Base-by-base conservation (phyloP, 2,329 filamentous ascomycete genomes). In the Monosporascus sp. region DNA sequence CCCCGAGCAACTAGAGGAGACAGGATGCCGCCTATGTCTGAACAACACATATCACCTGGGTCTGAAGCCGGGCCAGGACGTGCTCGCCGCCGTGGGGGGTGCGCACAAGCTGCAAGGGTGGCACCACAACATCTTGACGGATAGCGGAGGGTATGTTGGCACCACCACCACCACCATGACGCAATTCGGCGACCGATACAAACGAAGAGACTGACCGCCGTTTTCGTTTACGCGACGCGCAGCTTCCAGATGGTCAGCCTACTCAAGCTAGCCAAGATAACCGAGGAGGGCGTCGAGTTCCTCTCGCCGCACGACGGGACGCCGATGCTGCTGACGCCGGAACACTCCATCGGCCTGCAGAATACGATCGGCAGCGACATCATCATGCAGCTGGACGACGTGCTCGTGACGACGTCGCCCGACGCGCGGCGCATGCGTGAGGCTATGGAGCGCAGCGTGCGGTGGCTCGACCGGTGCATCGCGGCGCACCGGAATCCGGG, bases 221-320 rank as follows among this genome's bases (percentile, higher is more conserved):
- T 44, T 22, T 42, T 27, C 27, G 8, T 27, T 11, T 11, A 27
- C 8, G 27, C 27, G 27, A 27, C 8, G 27, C 27, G 27, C 27
- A 96, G 93, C 55, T 99, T 99, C 71, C 94, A 99, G 71, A 99
- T 99, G 94, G 95, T 99, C 51, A 97, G 91, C 56, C 79, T 99
- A 36, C 82, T 99, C 49, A 89, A 96, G 68, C 83, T 99, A 50
- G 94, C 94, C 50, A 92, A 88, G 57, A 86, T 99, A 55, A 97
- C 94, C 1, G 95, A 99, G 70, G 88, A 97, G 71, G 94, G 94
- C 50, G 95, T 99, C 7, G 85, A 89, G 49, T 99, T 99, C 67
- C 80, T 96, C n/a, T 95, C 89, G 61, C 95, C 94, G 0, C 94
- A 99, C 68, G 94, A 97, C 74, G 91, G 92, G 36, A 85, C 85